A percentile compares a stretch with the other conserved stretches of the same genome.
phyloP scores from a whole-genome alignment of 306 rosid genomes.

The Styphnolobium japonicum region DNA sequence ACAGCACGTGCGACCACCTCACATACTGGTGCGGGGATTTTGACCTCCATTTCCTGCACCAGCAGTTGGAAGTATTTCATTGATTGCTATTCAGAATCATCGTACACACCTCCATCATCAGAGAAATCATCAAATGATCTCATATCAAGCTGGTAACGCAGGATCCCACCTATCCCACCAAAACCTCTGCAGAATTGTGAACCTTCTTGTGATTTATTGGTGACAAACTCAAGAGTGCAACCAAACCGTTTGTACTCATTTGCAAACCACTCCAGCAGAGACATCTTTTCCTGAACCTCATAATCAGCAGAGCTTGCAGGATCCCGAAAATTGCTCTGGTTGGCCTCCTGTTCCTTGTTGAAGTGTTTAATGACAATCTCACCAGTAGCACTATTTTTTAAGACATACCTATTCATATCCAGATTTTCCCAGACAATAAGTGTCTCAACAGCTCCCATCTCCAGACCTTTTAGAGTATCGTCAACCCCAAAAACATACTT shows the following conservation, averaged over 20 bases:
- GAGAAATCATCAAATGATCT: conserved; percentile 80
- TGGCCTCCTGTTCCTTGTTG: conserved; percentile 77
- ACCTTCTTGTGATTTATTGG: conserved; percentile 93
- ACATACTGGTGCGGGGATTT: conserved; percentile 41
- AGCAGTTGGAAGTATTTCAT: conserved; percentile 36
- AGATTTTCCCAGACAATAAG: conserved; percentile 94
- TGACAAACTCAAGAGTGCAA: conserved; percentile 83
- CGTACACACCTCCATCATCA: conserved; percentile 52
- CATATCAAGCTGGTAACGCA: conserved; percentile 94
- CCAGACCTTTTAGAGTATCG: conserved; percentile 79
- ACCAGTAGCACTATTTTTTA: conserved; percentile 53
- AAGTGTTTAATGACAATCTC: conserved; percentile 66
- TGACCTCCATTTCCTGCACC: conserved; percentile 50
- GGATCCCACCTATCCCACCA: conserved; percentile 90
- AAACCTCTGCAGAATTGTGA: conserved; percentile 94
- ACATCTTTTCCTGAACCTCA: conserved; percentile 80
- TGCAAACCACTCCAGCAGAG: conserved; percentile 93
- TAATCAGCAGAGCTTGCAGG: conserved; percentile 41
- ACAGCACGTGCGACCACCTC: conserved; percentile 35
- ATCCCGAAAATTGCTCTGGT: conserved; percentile 70
- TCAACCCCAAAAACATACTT: conserved; percentile 93
- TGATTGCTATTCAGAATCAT: conserved; percentile 58
- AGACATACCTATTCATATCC: conserved; percentile 67
- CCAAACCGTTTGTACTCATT: conserved; percentile 79
- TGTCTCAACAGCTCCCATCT: conserved; percentile 89